phyloP scores from a whole-genome alignment of 2,329 filamentous ascomycete species.

The Epicoccum sorghinum region DNA sequence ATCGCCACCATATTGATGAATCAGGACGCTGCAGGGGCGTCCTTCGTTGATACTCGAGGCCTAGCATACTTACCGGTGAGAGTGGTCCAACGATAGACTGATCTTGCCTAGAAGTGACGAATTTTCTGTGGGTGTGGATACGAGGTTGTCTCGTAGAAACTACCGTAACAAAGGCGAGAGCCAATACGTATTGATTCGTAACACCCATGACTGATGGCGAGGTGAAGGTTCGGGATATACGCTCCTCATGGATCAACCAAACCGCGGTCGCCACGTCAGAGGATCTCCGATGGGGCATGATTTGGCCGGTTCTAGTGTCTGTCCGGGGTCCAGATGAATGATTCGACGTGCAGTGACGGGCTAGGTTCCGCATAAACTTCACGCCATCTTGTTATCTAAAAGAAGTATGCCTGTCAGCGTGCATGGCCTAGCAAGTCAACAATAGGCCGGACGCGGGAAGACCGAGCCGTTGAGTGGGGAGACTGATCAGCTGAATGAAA shows the following conservation, averaged over 20 bases:
- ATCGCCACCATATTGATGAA: slow-evolving; percentile 42
- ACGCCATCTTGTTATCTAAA: slow-evolving; percentile 50
- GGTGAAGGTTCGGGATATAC: slow-evolving; percentile 47
- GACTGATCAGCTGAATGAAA: slow-evolving; percentile 49
- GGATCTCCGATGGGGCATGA: slow-evolving; percentile 57
- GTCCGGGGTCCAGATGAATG: slow-evolving; percentile 51
- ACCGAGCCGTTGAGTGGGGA: slow-evolving; percentile 47
- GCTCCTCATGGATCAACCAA: slow-evolving; percentile 50
- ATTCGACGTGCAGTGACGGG: slow-evolving; percentile 52
- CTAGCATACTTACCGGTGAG: slow-evolving; percentile 44
- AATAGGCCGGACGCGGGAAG: slow-evolving; percentile 49
- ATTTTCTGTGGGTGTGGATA: slow-evolving; percentile 36
- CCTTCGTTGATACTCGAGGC: slow-evolving; percentile 31
- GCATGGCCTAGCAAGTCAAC: slow-evolving; percentile 49
- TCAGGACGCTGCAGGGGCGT: slow-evolving; percentile 22
- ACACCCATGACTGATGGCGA: slow-evolving; percentile 48
- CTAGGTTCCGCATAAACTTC: slow-evolving; percentile 52
- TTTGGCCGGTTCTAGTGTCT: slow-evolving; percentile 56
- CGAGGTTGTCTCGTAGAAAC: slow-evolving; percentile 36
- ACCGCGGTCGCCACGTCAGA: slow-evolving; percentile 59
- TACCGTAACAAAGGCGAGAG: slow-evolving; percentile 33
- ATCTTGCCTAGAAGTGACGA: slow-evolving; percentile 44
- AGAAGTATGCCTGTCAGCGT: slow-evolving; percentile 50
- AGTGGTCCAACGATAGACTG: slow-evolving; percentile 36
- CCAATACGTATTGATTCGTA: slow-evolving; percentile 39